A percentile compares a stretch with the other conserved stretches of the same genome.
phyloP scores from a whole-genome alignment of 2,329 filamentous ascomycete species.

The Colletotrichum musicola region DNA sequence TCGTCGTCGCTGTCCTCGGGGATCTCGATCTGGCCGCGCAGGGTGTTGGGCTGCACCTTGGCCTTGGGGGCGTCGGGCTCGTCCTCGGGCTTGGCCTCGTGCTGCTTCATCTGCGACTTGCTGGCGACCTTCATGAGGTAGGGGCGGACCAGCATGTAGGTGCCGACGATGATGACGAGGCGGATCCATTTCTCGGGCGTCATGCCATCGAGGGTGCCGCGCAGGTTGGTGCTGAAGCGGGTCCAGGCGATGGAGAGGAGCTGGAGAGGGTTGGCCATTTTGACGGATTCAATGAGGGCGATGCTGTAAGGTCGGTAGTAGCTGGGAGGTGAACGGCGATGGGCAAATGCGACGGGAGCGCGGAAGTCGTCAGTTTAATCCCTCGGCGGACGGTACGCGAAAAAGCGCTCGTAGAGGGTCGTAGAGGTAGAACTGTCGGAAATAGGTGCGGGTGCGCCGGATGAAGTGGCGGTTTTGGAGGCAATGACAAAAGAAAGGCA shows the following conservation, averaged over 20 bases:
- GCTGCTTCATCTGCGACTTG: slow-evolving; percentile 72
- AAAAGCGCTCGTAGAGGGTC: too few relatives aligned
- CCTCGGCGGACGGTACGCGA: too few relatives aligned
- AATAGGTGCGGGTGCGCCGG: background rate
- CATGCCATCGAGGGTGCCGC: slow-evolving; percentile 63
- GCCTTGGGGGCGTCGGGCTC: slow-evolving; percentile 56
- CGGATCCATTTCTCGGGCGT: slow-evolving; percentile 72
- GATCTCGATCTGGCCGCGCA: slow-evolving; percentile 68
- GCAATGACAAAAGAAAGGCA: slow-evolving; percentile 20
- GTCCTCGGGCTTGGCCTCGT: slow-evolving; percentile 64
- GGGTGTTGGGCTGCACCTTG: slow-evolving; percentile 73
- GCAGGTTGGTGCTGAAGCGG: slow-evolving; percentile 58
- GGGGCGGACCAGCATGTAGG: slow-evolving; percentile 79
- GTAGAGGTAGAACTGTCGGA: too few relatives aligned
- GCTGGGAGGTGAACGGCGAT: background rate
- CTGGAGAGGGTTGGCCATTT: slow-evolving; percentile 30
- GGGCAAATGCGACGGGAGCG: background rate
- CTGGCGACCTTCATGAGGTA: slow-evolving; percentile 78
- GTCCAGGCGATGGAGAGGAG: slow-evolving; percentile 27
- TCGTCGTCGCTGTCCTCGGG: slow-evolving; percentile 66
- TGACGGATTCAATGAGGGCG: background rate
- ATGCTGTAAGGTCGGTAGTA: too few relatives aligned
- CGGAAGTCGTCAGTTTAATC: too few relatives aligned
- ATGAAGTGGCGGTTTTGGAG: slow-evolving; percentile 9
- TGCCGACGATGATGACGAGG: slow-evolving; percentile 77